Evolutionary conservation across 495 filamentous ascomycete genomes (phyloP).

Genomic region (Penicillium canariense): DNA sequence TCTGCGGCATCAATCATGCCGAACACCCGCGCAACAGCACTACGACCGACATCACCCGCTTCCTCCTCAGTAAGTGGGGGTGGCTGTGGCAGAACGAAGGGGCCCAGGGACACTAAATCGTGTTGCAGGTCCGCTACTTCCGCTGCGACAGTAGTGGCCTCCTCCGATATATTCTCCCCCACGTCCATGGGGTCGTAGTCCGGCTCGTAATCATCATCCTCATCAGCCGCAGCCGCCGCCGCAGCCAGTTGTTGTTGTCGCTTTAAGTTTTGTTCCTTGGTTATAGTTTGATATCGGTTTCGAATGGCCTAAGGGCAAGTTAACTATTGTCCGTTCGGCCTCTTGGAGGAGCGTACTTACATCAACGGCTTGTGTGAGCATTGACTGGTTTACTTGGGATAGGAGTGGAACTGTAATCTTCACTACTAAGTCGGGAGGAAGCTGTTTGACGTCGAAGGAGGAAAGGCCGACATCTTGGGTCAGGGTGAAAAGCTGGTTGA

Average conservation of each 20-base stretch:
- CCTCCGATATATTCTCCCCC: slow-evolving; percentile 68
- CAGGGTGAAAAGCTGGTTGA: slow-evolving; percentile 79
- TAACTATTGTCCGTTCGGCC: slow-evolving; percentile 16
- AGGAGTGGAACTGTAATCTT: slow-evolving; percentile 74
- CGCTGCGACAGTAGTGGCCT: slow-evolving; percentile 62
- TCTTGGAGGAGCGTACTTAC: slow-evolving; percentile 29
- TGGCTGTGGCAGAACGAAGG: slow-evolving; percentile 78
- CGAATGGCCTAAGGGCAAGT: slow-evolving; percentile 44
- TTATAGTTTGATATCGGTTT: slow-evolving; percentile 44
- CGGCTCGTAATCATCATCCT: slow-evolving; percentile 88
- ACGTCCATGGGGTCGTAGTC: slow-evolving; percentile 74
- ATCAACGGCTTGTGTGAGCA: slow-evolving; percentile 67
- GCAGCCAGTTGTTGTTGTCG: slow-evolving; percentile 27
- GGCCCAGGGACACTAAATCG: slow-evolving; percentile 57
- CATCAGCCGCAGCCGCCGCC: slow-evolving; percentile 59
- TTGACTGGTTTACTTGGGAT: slow-evolving; percentile 56
- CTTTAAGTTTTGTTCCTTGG: slow-evolving; percentile 38
- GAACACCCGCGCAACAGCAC: slow-evolving; percentile 73
- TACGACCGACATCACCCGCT: slow-evolving; percentile 62
- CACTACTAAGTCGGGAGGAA: slow-evolving; percentile 71
- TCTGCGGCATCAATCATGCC: slow-evolving; percentile 68
- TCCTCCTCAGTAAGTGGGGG: slow-evolving; percentile 67
- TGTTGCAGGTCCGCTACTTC: slow-evolving; percentile 50
- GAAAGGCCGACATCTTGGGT: slow-evolving; percentile 70
- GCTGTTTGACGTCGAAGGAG: slow-evolving; percentile 74